Evolutionary conservation across 2,329 filamentous ascomycete species (phyloP), one percentile per base, ranked within the genome.

Genomic region (Aspergillus costaricaensis): DNA sequence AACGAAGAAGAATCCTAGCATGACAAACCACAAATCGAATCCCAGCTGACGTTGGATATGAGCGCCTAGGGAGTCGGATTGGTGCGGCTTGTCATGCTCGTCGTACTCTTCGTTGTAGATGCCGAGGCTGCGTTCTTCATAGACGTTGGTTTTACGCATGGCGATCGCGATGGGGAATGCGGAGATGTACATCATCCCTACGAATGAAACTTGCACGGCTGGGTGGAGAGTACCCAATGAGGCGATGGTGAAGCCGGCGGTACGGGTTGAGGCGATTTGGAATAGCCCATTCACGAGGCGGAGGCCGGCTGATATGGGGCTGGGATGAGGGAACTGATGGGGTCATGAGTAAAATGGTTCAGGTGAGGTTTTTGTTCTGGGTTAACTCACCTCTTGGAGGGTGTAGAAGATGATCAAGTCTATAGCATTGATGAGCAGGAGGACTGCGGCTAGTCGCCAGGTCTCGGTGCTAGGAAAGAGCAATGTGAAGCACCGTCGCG

Each of bases 1-100:
- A 69, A 98, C 89, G 72, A 97, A 86, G 79, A 98, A 98, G 69
- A 95, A 87, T 1, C 93, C 94, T 17, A 97, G 76, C 73, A 96
- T 96, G 61, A 98, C 89, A 71, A 91, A 98, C 94, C 94, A 98
- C 76, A 98, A 77, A 77, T 98, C 94, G 80, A 97, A 98, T 30
- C 92, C 96, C 25, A 98, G 84, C 76, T 98, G 94, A 47, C 90
- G 87, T 49, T 94, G 90, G 72, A 98, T 83, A 85, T 98, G 94
- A 32, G 90, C 88, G 2, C 91, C 90, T 44, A 97, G 96, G 55
- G 88, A 92, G 49, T 57, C 54, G 2, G 85, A 57, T 87, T 84
- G 49, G 79, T 82, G 23, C 81, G 81, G n/a, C 84, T 81, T 49
- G 41, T 49, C 43, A 17, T 43, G n/a, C 10, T 43, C 41, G 36